Evolutionary conservation across 139 green algal genomes (phyloP), one percentile per base, ranked within the genome.

Genomic region (Eudorina sp.): DNA sequence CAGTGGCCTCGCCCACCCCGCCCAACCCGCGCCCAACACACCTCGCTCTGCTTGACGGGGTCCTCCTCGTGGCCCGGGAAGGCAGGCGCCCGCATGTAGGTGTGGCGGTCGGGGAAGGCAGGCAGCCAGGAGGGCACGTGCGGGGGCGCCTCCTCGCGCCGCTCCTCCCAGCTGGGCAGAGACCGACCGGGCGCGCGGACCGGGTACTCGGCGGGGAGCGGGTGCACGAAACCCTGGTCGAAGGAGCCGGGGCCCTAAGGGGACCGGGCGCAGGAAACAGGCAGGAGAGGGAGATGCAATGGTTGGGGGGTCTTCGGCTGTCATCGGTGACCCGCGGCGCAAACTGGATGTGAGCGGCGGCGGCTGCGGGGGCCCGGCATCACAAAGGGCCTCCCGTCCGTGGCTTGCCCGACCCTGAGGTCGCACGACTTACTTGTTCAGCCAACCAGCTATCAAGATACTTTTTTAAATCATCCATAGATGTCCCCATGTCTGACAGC

Each of bases 81-180:
- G 6, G 84, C 75, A 14, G 91, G 78, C 16, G 90, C 94, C 46
- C 91, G 89, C 75, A 91, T 79, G 68, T 95, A 96, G 0, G 96
- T 99, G 93, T 99, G 96, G 38, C 89, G 74, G 91, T 99, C 97
- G 23, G 96, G 97, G 38, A 99, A 95, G 9, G 97, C 95, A 1
- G 97, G 96, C 43, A 99, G 82, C 83, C 95, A 99, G 48, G 84
- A 70, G 0, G 95, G 97, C 14, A 98, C 93, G 88, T 97, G 94
- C 1, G 89, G 38, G 0, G 95, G 93, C 1, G 96, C 92, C 31
- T 88, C 74, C 86, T 97, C 92, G 43, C 90, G 40, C 14, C 88
- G 86, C 18, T 95, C 93, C 21, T 85, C 80, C 91, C 96, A 98
- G 0, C 91, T 95, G 48, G 95, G 94, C 36, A 91, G 46, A 6